Evolutionary conservation across 345 rosid species (phyloP).

Genomic region (Linum tenue): DNA sequence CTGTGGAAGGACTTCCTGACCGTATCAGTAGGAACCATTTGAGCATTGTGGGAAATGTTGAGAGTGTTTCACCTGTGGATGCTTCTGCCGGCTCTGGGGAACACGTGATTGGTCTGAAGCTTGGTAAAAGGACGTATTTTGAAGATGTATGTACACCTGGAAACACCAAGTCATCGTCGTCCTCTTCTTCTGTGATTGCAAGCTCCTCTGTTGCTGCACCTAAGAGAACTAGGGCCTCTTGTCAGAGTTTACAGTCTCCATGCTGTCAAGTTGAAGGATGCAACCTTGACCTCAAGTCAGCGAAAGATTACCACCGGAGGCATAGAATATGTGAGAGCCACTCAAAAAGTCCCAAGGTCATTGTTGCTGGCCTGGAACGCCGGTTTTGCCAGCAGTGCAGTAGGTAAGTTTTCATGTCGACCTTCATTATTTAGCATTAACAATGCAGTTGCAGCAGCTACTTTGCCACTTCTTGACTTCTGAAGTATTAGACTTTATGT

Average conservation of each 20-base stretch:
- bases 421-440: background rate
- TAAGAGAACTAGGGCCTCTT: constrained; percentile 54
- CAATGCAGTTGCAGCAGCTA: background rate
- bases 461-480: no score
- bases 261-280: constrained; percentile 84
- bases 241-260: constrained; percentile 33
- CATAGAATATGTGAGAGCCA: constrained; percentile 78
- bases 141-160: constrained; percentile 48
- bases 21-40: constrained; percentile 30
- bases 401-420: constrained; percentile 40
- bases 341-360: constrained; percentile 69
- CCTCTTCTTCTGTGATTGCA: constrained; percentile 24
- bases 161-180: constrained; percentile 31
- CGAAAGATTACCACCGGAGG: constrained; percentile 77
- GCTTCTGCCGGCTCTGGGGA: constrained; percentile 64
- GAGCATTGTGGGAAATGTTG: constrained; percentile 16
- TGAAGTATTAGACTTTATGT: no score
- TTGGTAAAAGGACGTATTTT: constrained; percentile 64
- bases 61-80: constrained; percentile 40
- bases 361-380: constrained; percentile 69
- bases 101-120: constrained; percentile 68
- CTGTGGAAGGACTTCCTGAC: constrained; percentile 37
- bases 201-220: constrained; percentile 35
- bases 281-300: constrained; percentile 65
- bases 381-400: constrained; percentile 98